Evolutionary conservation across 148 eudicot species (phyloP), one percentile per base, ranked within the genome.

Genomic region (Fagopyrum tataricum): DNA sequence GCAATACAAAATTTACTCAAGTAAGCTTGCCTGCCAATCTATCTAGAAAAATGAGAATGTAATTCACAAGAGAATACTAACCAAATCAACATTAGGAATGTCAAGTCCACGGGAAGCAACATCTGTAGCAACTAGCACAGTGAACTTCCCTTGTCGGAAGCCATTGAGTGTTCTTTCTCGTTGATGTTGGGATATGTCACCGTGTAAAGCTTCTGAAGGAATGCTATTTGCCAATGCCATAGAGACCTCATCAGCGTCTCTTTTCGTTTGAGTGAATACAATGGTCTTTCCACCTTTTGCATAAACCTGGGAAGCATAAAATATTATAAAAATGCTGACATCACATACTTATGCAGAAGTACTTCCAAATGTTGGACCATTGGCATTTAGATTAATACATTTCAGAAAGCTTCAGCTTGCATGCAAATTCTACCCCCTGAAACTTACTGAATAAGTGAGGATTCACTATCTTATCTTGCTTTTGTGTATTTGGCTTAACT

Each of bases 101-200:
- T 95, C 98, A 80, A 95, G 98, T 69, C 98, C 98, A 79, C 97
- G 97, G 73, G 98, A 83, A 67, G 98, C 98, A 79, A 95, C 98
- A 77, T 95, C 98, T 48, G 98, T 95, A 71, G 98, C 98, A 83
- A 95, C 98, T 70, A 95, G 96, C 74, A 88, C 98, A 0, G 93
- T 77, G 79, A 95, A 95, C 71, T 95, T 95, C 48, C 98, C 98
- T 82, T 90, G 93, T 26, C 98, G 86, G 79, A 95, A 95, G 58
- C 92, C 84, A 78, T 91, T 95, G 46, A 95, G 76, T 56, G 98
- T 95, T 82, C 96, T 83, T 82, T 95, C 98, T 70, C 98, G 87
- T 74, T 95, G 98, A 76, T 95, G 98, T 67, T 95, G 98, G 75
- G 98, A 95, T 79, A 95, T 95, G 80, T 95, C 98, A 53, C 98